phyloP scores from a whole-genome alignment of 768 basidiomycete species.

The Tubosaeta sp. region DNA sequence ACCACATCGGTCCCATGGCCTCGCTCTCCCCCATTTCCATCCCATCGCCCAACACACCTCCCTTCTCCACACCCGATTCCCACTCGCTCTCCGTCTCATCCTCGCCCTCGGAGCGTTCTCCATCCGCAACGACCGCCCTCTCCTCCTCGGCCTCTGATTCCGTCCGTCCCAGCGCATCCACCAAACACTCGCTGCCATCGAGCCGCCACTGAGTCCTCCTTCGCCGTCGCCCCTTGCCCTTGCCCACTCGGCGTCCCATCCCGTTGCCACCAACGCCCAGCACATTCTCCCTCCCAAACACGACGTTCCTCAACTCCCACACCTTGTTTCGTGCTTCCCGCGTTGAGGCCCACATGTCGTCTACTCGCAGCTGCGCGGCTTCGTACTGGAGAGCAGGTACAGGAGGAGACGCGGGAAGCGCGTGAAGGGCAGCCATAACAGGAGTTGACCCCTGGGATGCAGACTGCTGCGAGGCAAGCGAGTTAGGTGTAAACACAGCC shows the following conservation, averaged over 20 bases:
- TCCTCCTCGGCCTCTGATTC: slow-evolving; percentile 79
- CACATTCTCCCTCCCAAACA: slow-evolving; percentile 60
- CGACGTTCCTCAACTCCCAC: slow-evolving; percentile 59
- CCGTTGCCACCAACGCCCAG: slow-evolving; percentile 42
- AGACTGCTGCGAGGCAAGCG: background rate
- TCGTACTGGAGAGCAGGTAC: slow-evolving; percentile 59
- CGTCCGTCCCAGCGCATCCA: slow-evolving; percentile 66
- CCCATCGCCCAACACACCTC: slow-evolving; percentile 10
- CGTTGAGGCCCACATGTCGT: slow-evolving; percentile 65
- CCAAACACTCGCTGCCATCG: slow-evolving; percentile 56
- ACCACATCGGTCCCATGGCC: slow-evolving; percentile 72
- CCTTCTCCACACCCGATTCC: slow-evolving; percentile 21
- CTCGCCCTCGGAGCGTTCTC: slow-evolving; percentile 27
- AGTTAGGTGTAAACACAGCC: background rate
- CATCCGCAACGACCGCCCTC: slow-evolving; percentile 29
- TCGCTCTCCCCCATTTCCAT: slow-evolving; percentile 43
- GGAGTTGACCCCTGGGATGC: slow-evolving; percentile 22
- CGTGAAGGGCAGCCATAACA: slow-evolving; percentile 32
- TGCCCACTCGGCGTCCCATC: slow-evolving; percentile 25
- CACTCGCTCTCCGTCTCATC: slow-evolving; percentile 29
- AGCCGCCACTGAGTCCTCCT: slow-evolving; percentile 55
- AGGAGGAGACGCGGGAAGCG: slow-evolving; percentile 20
- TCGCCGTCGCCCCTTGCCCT: slow-evolving; percentile 49
- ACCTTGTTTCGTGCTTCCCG: slow-evolving; percentile 58
- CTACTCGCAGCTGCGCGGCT: slow-evolving; percentile 60